Base-by-base conservation (phyloP, 441 rosid genomes). In the California macrophylla region DNA sequence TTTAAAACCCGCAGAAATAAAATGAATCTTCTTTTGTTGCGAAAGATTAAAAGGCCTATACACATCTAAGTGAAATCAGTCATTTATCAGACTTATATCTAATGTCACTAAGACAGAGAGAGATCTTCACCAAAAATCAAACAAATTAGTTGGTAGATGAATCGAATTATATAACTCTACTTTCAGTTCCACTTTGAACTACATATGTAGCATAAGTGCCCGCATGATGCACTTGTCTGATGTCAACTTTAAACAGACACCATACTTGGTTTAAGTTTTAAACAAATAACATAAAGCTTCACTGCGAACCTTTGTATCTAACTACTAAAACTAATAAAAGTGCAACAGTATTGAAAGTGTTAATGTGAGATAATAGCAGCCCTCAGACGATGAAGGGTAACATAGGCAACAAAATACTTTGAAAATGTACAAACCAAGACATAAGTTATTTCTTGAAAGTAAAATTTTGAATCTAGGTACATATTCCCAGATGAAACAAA, bases 401-500 rank as follows among this genome's bases (percentile, higher is more conserved):
- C 24, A 25, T 24, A 61, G 15, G 2, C 34, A 2, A 61, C 32
- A 61, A 28, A 25, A 26, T 26, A 15, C 15, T 61, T 61, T 25
- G 36, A 5, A 26, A 13, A 61, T 25, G 34, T 61, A 15, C 15
- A 61, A 9, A 56, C 25, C 12, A 21, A 18, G 24, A 16, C 60
- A 52, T 6, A 1, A 0, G 24, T 18, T 20, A 18, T 52, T 52
- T 70, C 60, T 28, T 15, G 65, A 21, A 12, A 20, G 68, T 0
- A 54, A 40, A 16, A 69, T 74, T 71, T 66, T 25, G 65, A 65
- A 45, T 62, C 67, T 25, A 45, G 1, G 68, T 64, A 30, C 47
- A 66, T 63, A 66, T 71, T 26, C 34, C 64, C 34, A 72, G 69
- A 66, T 75, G 64, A 68, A 45, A 29, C 32, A 74, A 76, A 52